Conservation (phyloP, 1,139 yeast species). For the Saccharomyces hybrid region DNA sequence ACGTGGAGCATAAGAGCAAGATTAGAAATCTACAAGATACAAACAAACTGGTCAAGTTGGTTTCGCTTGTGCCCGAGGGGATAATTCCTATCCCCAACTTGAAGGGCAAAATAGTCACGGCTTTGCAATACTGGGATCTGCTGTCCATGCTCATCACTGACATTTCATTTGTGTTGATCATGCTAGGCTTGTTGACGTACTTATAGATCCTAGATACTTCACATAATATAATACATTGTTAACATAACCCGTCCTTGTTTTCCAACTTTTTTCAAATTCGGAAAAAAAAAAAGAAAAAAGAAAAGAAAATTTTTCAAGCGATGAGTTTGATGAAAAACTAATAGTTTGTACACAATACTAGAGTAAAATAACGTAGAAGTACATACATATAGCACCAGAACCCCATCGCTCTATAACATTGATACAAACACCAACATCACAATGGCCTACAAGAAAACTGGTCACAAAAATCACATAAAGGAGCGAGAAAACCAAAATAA, state of each 20-base stretch:
- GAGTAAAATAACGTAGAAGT: not conserved
- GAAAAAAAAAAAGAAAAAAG: not conserved
- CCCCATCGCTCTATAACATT: not conserved
- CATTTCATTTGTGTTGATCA: conserved; percentile 34
- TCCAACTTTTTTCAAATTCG: not conserved
- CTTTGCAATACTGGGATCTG: conserved; percentile 36
- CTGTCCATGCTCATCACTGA: conserved; percentile 35
- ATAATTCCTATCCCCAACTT: conserved; percentile 26
- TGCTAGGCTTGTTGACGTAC: conserved; percentile 33
- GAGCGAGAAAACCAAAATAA: conserved; percentile 23
- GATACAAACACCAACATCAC: conserved; percentile 7
- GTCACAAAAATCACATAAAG: conserved; percentile 1
- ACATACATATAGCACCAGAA: not conserved
- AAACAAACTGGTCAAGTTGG: conserved; percentile 25
- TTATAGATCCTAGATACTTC: conserved; percentile 5
- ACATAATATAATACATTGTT: conserved; percentile 6
- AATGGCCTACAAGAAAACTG: not conserved
- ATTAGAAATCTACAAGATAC: conserved; percentile 23
- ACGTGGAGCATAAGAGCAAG: conserved; percentile 23
- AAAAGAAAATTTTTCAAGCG: conserved; percentile 1
- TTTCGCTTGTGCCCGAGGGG: conserved; percentile 30
- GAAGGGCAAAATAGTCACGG: conserved; percentile 22
- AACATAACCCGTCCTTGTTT: not conserved
- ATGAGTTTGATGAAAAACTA: conserved; percentile 4
- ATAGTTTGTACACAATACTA: conserved; percentile 2